Base-by-base conservation (phyloP, 208 protist genomes). In the Leptomonas pyrrhocoris region DNA sequence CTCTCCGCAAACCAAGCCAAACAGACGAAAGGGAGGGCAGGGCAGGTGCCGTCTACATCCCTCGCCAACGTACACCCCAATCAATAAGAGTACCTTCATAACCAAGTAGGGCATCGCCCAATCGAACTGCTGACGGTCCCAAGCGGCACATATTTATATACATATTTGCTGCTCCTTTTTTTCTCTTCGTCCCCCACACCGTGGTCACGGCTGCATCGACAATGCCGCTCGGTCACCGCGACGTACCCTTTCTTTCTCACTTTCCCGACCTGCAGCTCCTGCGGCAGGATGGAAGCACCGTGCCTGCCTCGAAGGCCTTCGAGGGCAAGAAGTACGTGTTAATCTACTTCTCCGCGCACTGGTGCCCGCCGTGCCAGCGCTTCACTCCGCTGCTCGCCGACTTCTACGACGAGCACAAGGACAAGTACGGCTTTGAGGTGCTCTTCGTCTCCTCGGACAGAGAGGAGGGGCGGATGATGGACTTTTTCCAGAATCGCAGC, bases 311-410 rank as follows among this genome's bases (percentile, higher is more conserved):
- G 16, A 66, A 64, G 8, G 83, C 79, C 0, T 70, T 91, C 30
- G 42, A 73, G 5, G 79, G 73, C 13, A 89, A 89, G 38, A 65
- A 64, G 51, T 88, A 88, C 55, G 57, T 94, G 0, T 42, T 92
- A 0, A 55, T 94, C 15, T 96, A 94, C 80, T 95, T 97, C 69
- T 82, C 81, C 19, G 90, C 93, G 23, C 86, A 94, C 79, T 94
- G 88, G 81, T 91, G 85, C 69, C 88, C 85, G 13, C 86, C 89
- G 13, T 96, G 93, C 69, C 82, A 87, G 63, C 58, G 74, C 55
- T 93, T 96, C 68, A 96, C 93, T 0, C 93, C 89, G 23, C 31
- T 81, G 60, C 80, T 97, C 2, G 79, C 76, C 12, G 71, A 81
- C 36, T 86, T 89, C 65, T 92, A 90, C 70, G 74, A 83, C 25